Conservation (phyloP, 768 basidiomycete species). For the Collybiopsis confluens region DNA sequence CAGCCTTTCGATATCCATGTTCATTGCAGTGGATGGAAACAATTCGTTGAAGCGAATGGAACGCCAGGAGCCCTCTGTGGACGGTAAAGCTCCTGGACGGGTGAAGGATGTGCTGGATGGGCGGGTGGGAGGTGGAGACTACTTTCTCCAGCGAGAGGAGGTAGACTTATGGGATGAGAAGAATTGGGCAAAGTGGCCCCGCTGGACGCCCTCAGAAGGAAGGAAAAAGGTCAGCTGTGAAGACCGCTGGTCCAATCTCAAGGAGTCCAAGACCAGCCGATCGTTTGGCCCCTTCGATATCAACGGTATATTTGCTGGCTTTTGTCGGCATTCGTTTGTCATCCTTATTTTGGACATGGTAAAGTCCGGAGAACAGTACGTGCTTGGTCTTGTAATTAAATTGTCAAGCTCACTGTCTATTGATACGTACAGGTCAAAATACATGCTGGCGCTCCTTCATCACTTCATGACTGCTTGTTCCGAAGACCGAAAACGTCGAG, state of each 20-base stretch:
- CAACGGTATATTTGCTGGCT: conserved; percentile 18
- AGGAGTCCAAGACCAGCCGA: conserved; percentile 7
- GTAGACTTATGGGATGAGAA: conserved; percentile 19
- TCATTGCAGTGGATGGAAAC: conserved; percentile 8
- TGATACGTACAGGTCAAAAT: neutral
- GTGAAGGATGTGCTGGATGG: conserved; percentile 13
- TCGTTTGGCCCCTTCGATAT: conserved; percentile 16
- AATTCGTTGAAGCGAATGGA: conserved; percentile 1
- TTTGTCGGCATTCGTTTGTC: conserved; percentile 20
- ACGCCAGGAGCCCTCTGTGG: too few species aligned
- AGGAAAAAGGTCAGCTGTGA: neutral
- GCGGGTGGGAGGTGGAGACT: conserved; percentile 11
- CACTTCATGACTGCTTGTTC: neutral
- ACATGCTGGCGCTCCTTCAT: neutral
- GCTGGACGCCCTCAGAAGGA: neutral
- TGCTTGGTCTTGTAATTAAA: neutral
- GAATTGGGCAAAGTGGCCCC: neutral
- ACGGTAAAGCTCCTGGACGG: conserved; percentile 9
- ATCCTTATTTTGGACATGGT: conserved; percentile 22
- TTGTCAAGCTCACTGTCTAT: neutral
- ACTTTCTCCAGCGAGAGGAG: conserved; percentile 15
- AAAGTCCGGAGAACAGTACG: conserved; percentile 19
- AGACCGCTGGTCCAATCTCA: conserved; percentile 15
- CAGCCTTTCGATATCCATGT: conserved; percentile 9
- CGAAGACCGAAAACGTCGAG: neutral